Evolutionary conservation across 106 monocot genomes (phyloP), one percentile per base, ranked within the genome.

Genomic region (Apostasia ramifera): DNA sequence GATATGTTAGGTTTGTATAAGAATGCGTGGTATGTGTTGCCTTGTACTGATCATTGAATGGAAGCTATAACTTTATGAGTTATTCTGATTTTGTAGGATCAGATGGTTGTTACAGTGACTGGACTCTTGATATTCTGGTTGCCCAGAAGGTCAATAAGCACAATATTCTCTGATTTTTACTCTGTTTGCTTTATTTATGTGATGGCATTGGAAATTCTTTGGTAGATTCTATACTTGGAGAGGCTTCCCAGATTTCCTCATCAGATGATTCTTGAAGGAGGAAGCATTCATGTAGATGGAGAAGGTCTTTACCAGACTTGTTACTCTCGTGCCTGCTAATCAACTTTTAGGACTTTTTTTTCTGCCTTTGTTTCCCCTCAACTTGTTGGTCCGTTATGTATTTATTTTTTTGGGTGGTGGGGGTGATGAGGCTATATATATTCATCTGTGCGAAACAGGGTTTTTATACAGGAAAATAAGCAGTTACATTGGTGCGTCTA

Each of bases 211-310:
- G 13, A 10, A 47, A 53, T 67, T 72, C 2, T 47, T 47, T 78
- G 12, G 26, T 61, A 98, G 97, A 92, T 98, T 68, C 56, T 93
- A 39, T 78, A 80, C 26, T 66, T 86, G 71, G 97, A 97, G 66
- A 77, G 81, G 61, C 47, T 83, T 71, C 80, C 86, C 59, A 84
- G 89, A 44, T 92, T 97, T 81, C 76, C 66, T 7, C 86, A 92
- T 74, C 66, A 65, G 40, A 97, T 97, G 87, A 74, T 97, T 79
- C 89, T 97, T 41, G 97, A 92, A 73, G 97, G 97, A 77, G 97
- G 97, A 87, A 90, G 92, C 73, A 90, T 98, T 71, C 92, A 98
- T 80, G 97, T 98, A 48, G 97, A 98, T 70, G 97, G 89, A 45
- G 87, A 98, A 92, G 97, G 92, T 98, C 53, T 38, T 42, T 47